Conservation (phyloP, 2,329 filamentous ascomycete species). For the Penicillium crustosum region DNA sequence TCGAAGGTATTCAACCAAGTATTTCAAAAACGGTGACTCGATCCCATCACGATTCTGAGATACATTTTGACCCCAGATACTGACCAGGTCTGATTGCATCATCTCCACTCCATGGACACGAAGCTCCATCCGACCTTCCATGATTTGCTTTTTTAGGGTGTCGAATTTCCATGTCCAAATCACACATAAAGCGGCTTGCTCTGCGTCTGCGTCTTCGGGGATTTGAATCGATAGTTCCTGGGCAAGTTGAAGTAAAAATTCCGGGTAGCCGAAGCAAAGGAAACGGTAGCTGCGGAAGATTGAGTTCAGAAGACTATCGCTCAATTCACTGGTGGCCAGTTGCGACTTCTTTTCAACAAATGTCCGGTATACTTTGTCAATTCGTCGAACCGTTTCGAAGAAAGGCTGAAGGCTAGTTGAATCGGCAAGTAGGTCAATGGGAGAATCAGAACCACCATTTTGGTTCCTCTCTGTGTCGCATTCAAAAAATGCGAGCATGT, state of each 20-base stretch:
- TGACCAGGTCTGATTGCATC: slow-evolving; percentile 70
- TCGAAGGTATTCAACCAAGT: slow-evolving; percentile 68
- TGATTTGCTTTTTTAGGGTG: slow-evolving; percentile 69
- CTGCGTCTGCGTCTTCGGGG: slow-evolving; percentile 27
- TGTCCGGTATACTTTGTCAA: slow-evolving; percentile 40
- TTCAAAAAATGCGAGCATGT: slow-evolving; percentile 33
- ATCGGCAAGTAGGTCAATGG: slow-evolving; percentile 21
- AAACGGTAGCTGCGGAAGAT: slow-evolving; percentile 34
- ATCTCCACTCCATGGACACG: slow-evolving; percentile 74
- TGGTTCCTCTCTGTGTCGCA: slow-evolving; percentile 30
- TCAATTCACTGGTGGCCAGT: slow-evolving; percentile 45
- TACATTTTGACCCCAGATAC: slow-evolving; percentile 62
- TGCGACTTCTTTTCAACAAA: slow-evolving; percentile 45
- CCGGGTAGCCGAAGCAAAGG: slow-evolving; percentile 31
- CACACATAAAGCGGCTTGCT: slow-evolving; percentile 38
- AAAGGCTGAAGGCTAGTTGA: slow-evolving; percentile 21
- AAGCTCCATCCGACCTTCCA: slow-evolving; percentile 85
- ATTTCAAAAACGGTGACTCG: slow-evolving; percentile 56
- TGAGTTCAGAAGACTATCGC: slow-evolving; percentile 36
- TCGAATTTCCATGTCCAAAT: slow-evolving; percentile 66
- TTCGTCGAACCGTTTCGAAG: slow-evolving; percentile 32
- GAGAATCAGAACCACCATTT: slow-evolving; percentile 22
- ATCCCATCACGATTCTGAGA: slow-evolving; percentile 46
- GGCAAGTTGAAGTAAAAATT: slow-evolving; percentile 37
- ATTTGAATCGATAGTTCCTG: slow-evolving; percentile 38